Conservation (phyloP, 2,329 filamentous ascomycete genomes). For the Colletotrichum nymphaeae region DNA sequence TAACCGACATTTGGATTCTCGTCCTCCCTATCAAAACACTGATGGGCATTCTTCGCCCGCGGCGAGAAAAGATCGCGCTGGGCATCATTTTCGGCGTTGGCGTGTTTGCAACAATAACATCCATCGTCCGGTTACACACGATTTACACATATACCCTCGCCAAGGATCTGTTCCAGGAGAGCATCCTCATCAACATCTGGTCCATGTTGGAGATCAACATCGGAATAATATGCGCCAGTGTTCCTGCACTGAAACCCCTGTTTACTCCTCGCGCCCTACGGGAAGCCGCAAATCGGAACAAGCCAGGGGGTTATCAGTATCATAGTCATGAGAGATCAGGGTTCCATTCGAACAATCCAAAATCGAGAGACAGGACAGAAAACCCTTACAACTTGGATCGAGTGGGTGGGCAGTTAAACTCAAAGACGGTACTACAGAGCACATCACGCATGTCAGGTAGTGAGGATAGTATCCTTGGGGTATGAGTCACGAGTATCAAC, state of each 20-base stretch:
- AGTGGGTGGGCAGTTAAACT: neutral
- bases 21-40: conserved; percentile 57
- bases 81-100: conserved; percentile 54
- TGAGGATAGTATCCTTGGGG: conserved; percentile 20
- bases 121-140: conserved; percentile 52
- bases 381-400: neutral
- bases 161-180: conserved; percentile 48
- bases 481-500: neutral
- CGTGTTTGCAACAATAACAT: conserved; percentile 49
- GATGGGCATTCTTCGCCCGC: conserved; percentile 57
- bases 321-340: conserved; percentile 8
- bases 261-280: conserved; percentile 45
- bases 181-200: conserved; percentile 53
- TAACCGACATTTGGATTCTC: conserved; percentile 59
- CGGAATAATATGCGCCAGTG: conserved; percentile 60
- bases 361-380: neutral
- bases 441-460: neutral
- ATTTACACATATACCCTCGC: conserved; percentile 51
- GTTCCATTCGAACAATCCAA: neutral
- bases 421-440: neutral
- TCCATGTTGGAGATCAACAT: conserved; percentile 61
- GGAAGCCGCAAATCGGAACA: conserved; percentile 11
- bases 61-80: conserved; percentile 62
- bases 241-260: conserved; percentile 62
- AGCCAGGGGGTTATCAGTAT: conserved; percentile 1